phyloP scores from a whole-genome alignment of 352 stramenopile species.

The Phytophthora sp. region DNA sequence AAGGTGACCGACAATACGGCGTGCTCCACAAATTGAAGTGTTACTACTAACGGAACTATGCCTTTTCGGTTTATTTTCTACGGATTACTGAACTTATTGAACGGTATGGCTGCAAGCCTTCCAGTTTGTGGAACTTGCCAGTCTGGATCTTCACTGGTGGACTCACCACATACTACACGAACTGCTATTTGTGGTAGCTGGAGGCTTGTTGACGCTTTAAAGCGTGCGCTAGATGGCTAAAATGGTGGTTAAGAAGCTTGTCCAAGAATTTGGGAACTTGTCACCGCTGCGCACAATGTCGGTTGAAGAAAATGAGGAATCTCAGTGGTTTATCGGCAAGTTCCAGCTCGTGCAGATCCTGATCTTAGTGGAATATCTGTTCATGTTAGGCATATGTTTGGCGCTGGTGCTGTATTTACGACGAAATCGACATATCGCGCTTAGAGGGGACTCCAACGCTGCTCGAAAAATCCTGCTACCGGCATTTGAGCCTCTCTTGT shows the following conservation, averaged over 20 bases:
- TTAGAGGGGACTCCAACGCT: slow-evolving; percentile 51
- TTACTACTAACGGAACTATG: slow-evolving; percentile 18
- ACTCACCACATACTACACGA: too few species aligned
- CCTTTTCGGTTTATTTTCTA: slow-evolving; percentile 22
- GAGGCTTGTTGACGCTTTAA: too few species aligned
- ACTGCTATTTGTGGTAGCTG: too few species aligned
- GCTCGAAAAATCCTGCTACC: slow-evolving; percentile 69
- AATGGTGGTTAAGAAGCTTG: background rate
- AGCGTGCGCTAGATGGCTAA: too few species aligned
- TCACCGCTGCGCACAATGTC: too few species aligned
- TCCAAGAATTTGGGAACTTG: background rate
- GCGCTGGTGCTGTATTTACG: slow-evolving; percentile 62
- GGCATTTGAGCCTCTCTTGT: slow-evolving; percentile 73
- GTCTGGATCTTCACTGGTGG: too few species aligned
- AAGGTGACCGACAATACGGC: too few species aligned
- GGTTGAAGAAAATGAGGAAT: slow-evolving; percentile 5
- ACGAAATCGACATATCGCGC: slow-evolving; percentile 57
- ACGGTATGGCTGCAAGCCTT: background rate
- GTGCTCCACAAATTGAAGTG: slow-evolving; percentile 7
- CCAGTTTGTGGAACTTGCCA: too few species aligned
- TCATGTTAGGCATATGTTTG: slow-evolving; percentile 52
- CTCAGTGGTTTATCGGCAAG: slow-evolving; percentile 29
- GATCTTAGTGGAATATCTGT: slow-evolving; percentile 49
- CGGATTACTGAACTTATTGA: background rate
- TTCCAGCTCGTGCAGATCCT: slow-evolving; percentile 51